phyloP scores from a whole-genome alignment of 1,139 yeast genomes.

The Scheffersomyces insectosa region DNA sequence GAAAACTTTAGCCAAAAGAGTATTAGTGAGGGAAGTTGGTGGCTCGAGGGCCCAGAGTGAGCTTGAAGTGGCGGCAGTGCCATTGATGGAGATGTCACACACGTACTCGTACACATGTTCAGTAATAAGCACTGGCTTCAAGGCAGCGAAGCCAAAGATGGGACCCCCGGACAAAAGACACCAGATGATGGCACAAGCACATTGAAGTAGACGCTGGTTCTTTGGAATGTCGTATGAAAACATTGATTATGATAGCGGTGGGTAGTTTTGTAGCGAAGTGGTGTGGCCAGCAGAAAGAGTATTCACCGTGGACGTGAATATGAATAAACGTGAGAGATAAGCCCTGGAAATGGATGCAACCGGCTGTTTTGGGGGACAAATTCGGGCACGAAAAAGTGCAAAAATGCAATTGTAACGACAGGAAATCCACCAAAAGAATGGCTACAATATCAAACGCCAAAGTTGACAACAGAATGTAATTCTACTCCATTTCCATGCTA shows the following conservation, averaged over 20 bases:
- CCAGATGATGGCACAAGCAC: slow-evolving; percentile 43
- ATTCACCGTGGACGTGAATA: too few species aligned
- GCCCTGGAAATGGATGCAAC: too few species aligned
- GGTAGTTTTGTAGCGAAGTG: background rate
- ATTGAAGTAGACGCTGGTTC: slow-evolving; percentile 20
- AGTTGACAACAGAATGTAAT: too few species aligned
- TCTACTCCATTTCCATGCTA: too few species aligned
- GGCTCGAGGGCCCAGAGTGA: slow-evolving; percentile 1
- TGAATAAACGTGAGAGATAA: too few species aligned
- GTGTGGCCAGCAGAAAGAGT: too few species aligned
- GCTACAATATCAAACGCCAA: too few species aligned
- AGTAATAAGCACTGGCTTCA: slow-evolving; percentile 40
- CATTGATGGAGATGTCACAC: slow-evolving; percentile 27
- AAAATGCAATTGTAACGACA: too few species aligned
- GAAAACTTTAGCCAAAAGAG: background rate
- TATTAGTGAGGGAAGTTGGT: background rate
- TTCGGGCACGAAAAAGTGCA: too few species aligned
- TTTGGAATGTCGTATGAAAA: slow-evolving; percentile 17
- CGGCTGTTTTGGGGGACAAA: too few species aligned
- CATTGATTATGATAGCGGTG: slow-evolving; percentile 6
- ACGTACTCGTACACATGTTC: slow-evolving; percentile 41
- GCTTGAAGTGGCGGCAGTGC: slow-evolving; percentile 5
- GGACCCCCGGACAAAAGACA: slow-evolving; percentile 49
- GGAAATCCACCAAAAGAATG: too few species aligned
- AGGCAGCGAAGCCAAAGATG: slow-evolving; percentile 51